Base-by-base conservation (phyloP, 2,329 filamentous ascomycete genomes). In the Cytospora piceicola region DNA sequence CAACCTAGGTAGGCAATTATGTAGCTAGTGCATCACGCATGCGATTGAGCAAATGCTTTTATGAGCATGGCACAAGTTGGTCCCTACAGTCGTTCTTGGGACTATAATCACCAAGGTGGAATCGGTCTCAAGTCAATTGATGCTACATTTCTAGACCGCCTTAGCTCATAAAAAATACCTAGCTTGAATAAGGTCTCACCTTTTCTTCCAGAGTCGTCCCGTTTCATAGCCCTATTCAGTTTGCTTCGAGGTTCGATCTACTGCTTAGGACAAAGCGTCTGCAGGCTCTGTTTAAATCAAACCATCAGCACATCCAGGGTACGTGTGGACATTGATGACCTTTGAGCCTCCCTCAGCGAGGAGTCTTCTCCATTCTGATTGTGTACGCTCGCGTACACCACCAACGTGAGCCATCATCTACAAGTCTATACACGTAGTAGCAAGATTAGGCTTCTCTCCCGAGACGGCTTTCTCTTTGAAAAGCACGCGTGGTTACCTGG, bases 21-120 rank as follows among this genome's bases (percentile, higher is more conserved):
- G 53, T 54, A 36, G 30, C 53, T 57, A 46, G 52, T 51, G 39
- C 12, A 57, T n/a, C 29, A 60, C 27, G 22, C 30, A 32, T 63
- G 53, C 5, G 42, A 2, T 17, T 34, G 36, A 51, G 42, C 60
- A 17, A 29, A n/a, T 52, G 42, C 59, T 52, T 2, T 52, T 61
- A 24, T 36, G 42, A 42, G 15, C 36, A 34, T 7, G 17, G 32
- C 52, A 62, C 7, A 15, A 30, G 17, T 51, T 49, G 22, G n/a
- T n/a, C n/a, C n/a, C n/a, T n/a, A n/a, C n/a, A n/a, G n/a, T n/a
- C n/a, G n/a, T n/a, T n/a, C n/a, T n/a, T n/a, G n/a, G n/a, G n/a
- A n/a, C n/a, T n/a, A n/a, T n/a, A n/a, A n/a, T n/a, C n/a, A n/a
- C n/a, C n/a, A n/a, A n/a, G n/a, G n/a, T n/a, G n/a, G n/a, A n/a